phyloP scores from a whole-genome alignment of 768 basidiomycete genomes.

The Boletus rubroflammeus region DNA sequence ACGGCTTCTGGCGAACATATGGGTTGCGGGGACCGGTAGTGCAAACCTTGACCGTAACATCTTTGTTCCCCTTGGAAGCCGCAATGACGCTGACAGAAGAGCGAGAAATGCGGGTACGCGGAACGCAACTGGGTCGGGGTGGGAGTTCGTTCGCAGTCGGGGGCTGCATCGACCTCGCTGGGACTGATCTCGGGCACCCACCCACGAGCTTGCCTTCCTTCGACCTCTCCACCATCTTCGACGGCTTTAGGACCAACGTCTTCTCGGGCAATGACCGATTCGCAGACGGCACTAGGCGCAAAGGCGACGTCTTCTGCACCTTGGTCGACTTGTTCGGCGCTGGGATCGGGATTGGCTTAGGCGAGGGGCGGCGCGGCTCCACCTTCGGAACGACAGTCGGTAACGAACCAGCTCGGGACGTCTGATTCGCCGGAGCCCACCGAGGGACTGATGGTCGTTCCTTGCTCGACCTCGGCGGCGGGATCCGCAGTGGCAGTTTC shows the following conservation, averaged over 20 bases:
- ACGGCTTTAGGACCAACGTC: neutral
- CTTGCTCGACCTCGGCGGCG: too few species aligned
- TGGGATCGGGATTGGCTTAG: neutral
- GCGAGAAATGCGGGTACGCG: neutral
- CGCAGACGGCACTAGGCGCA: neutral
- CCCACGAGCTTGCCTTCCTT: neutral
- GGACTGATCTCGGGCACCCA: too few species aligned
- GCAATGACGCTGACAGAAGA: neutral
- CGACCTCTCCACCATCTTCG: neutral
- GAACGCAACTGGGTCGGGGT: slow-evolving; percentile 2
- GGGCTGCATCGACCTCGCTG: neutral
- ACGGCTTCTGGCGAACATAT: neutral
- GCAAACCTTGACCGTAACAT: neutral
- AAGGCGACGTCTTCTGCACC: neutral
- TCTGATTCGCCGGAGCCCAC: neutral
- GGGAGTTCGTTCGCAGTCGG: neutral
- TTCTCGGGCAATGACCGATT: neutral
- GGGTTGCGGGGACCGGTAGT: neutral
- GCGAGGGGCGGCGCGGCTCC: neutral
- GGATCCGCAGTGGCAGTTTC: neutral
- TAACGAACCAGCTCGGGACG: neutral
- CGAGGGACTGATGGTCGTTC: neutral
- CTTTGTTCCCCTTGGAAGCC: neutral
- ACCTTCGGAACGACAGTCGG: neutral
- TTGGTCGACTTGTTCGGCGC: neutral